Percentiles rank a stretch among this genome's conserved stretches.
phyloP scores from a whole-genome alignment of 345 rosid genomes.

The Abelmoschus esculentus region DNA sequence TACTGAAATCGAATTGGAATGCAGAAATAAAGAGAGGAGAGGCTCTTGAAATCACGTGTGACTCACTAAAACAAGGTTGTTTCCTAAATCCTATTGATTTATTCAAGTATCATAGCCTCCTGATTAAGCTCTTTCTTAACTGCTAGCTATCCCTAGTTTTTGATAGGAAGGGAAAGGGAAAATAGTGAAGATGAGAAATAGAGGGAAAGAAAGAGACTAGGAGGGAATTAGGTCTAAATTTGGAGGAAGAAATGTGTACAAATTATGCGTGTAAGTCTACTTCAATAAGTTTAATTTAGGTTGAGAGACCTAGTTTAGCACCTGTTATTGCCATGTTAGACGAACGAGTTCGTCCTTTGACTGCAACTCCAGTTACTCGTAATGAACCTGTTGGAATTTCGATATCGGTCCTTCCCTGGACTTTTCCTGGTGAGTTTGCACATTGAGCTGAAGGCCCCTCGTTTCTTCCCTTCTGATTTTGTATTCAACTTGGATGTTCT shows the following conservation, averaged over 20 bases:
- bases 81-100: neutral
- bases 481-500: neutral
- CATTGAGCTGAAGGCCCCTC: neutral
- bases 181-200: neutral
- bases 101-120: neutral
- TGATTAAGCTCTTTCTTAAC: neutral
- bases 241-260: neutral
- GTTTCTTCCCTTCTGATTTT: neutral
- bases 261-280: neutral
- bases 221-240: neutral
- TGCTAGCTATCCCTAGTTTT: neutral
- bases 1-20: conserved; percentile 39
- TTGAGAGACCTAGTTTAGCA: neutral
- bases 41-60: conserved; percentile 51
- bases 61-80: conserved; percentile 51
- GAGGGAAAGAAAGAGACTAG: neutral
- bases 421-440: neutral
- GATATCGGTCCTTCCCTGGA: neutral
- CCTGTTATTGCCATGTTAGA: neutral
- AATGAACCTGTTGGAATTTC: neutral
- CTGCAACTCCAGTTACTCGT: neutral
- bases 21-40: conserved; percentile 41
- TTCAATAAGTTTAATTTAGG: neutral
- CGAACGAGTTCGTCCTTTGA: no score
- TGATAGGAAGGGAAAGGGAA: neutral